Base-by-base conservation (phyloP, 2,329 filamentous ascomycete species). In the Pyrenophora seminiperda region DNA sequence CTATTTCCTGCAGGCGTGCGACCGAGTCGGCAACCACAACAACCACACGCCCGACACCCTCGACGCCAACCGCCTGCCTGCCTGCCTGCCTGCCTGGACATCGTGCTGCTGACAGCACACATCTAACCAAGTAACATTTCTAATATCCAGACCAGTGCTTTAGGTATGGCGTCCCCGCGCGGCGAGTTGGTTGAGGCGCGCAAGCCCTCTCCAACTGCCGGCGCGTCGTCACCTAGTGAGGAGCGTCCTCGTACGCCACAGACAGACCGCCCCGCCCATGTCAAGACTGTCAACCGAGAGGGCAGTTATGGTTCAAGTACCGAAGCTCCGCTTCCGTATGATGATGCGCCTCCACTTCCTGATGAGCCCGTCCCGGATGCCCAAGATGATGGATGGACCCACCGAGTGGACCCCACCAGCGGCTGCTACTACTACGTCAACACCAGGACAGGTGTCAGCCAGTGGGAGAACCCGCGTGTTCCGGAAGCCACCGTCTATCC, bases 381-480 rank as follows among this genome's bases (percentile, higher is more conserved):
- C 17, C 71, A 79, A 44, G 80, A 86, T 50, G 83, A 87, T 70
- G 91, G 91, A 51, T 96, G 91, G 91, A 85, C 89, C 51, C 85
- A 85, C 29, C 79, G 89, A 50, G 95, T 89, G 89, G 90, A 95
- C 63, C 75, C 81, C 18, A 79, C 72, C 42, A 80, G 82, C 1
- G 81, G 87, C 57, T 81, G 84, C 4, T 96, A 86, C 76, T 95
- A 91, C 76, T 96, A 95, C 75, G 86, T 86, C 78, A 96, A 96
- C 71, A 85, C 87, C 60, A 86, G 89, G 71, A 94, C 89, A 3
- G 81, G 77, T 82, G 50, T 85, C 85, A 45, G 56, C 24, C 91
- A 94, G 67, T 94, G 91, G 88, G 88, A 93, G 29, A 96, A 96
- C 65, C 91, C 91, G 5, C 87, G 91, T 41, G 77, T 93, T 4